Conservation (phyloP, 2,329 filamentous ascomycete species). For the Endocalyx cinctus region DNA sequence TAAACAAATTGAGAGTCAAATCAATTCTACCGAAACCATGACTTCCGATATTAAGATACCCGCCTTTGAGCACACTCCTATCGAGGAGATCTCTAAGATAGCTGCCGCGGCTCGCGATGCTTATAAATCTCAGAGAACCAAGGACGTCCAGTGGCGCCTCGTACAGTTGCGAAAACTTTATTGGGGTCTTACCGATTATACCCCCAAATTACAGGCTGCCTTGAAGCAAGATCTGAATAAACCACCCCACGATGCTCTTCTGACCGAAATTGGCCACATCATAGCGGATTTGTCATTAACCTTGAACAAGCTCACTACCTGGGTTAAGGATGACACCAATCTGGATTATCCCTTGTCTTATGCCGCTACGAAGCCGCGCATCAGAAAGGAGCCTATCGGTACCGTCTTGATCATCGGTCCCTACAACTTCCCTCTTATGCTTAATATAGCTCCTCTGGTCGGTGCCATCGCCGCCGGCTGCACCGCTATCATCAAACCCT, state of each 20-base stretch:
- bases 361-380: conserved; percentile 65
- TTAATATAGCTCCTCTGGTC: conserved; percentile 72
- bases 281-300: conserved; percentile 78
- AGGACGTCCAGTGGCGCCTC: conserved; percentile 74
- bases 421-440: conserved; percentile 89
- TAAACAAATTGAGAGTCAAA: no score
- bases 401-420: conserved; percentile 80
- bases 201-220: conserved; percentile 67
- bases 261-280: conserved; percentile 74
- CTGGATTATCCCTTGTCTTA: conserved; percentile 65
- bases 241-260: conserved; percentile 65
- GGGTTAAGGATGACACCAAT: conserved; percentile 76
- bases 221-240: conserved; percentile 76
- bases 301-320: conserved; percentile 72
- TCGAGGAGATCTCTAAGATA: conserved; percentile 61
- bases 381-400: conserved; percentile 85
- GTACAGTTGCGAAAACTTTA: conserved; percentile 90
- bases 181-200: conserved; percentile 83
- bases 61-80: conserved; percentile 55
- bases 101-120: conserved; percentile 59
- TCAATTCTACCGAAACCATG: no score
- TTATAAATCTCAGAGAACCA: conserved; percentile 78
- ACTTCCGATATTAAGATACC: conserved; percentile 36
- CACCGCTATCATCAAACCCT: conserved; percentile 85
- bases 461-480: conserved; percentile 92